Conservation (phyloP, 1,139 yeast species). For the Entelexis paramagnoliae region DNA sequence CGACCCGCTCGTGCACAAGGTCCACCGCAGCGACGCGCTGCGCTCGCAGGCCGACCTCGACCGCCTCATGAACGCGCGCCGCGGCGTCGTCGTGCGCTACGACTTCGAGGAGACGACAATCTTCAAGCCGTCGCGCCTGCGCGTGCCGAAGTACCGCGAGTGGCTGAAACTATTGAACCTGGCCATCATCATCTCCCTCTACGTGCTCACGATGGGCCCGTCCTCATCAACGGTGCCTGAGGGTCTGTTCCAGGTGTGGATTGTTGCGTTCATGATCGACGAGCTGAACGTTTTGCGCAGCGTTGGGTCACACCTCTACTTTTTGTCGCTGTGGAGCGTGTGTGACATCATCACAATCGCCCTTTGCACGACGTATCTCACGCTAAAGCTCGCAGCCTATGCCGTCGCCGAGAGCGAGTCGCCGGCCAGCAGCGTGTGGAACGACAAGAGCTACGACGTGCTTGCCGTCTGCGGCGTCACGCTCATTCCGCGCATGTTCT, state of each 20-base stretch:
- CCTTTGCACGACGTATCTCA: conserved; percentile 29
- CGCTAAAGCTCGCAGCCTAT: conserved; percentile 9
- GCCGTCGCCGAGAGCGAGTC: neutral
- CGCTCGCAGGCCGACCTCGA: conserved; percentile 27
- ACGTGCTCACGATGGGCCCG: conserved; percentile 29
- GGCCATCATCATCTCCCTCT: conserved; percentile 30
- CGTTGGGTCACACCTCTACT: conserved; percentile 33
- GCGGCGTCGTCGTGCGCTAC: conserved; percentile 34
- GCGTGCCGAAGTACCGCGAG: conserved; percentile 36
- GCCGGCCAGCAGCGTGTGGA: conserved; percentile 1
- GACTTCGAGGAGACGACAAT: conserved; percentile 32
- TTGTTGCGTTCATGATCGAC: conserved; percentile 33
- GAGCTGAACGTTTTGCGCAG: conserved; percentile 33
- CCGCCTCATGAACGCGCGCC: conserved; percentile 27
- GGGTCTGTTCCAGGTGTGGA: conserved; percentile 32
- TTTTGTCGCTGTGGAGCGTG: conserved; percentile 35
- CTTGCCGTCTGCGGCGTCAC: conserved; percentile 46
- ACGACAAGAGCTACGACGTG: conserved; percentile 29
- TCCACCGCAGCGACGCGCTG: conserved; percentile 29
- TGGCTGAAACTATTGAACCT: conserved; percentile 36
- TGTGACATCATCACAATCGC: conserved; percentile 31
- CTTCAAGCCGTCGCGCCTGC: conserved; percentile 32
- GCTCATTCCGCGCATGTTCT: conserved; percentile 45
- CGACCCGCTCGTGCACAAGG: conserved; percentile 34
- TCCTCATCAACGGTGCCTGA: conserved; percentile 25